Base-by-base conservation (phyloP, 2,329 filamentous ascomycete species). In the Chaetomiaceae sp. region DNA sequence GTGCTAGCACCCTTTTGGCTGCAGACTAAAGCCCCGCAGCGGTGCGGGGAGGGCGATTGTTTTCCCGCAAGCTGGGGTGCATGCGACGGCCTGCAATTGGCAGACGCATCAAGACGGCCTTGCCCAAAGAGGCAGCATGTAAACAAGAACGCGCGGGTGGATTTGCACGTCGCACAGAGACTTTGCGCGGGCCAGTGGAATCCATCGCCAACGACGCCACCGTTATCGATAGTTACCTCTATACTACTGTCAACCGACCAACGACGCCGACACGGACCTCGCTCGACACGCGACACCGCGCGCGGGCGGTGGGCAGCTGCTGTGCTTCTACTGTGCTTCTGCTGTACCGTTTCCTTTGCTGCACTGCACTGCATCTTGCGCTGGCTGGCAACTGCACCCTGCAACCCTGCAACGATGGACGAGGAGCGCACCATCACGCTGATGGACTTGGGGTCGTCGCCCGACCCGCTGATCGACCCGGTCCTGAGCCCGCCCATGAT, bases 391-490 rank as follows among this genome's bases (percentile, higher is more conserved):
- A 35, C 40, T 12, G 45, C 38, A 17, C 35, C 34, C 44, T 42
- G 37, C 33, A 39, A 30, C 44, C 30, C 19, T 24, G 45, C 45
- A 34, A 41, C 33, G 38, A 51, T 50, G 44, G 52, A 53, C 29
- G 49, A 50, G 27, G 48, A 49, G 38, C 48, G 48, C 46, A 57
- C 52, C 32, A 54, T 52, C 38, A 66, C 63, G 57, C 62, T 63
- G n/a, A n/a, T n/a, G 53, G 70, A 71, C 58, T 62, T 66, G 57
- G 69, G 71, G 62, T 74, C 71, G 45, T 75, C 73, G 53, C 73
- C 73, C 32, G 73, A 76, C 59, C 73, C 73, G 36, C 65, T 76
- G 48, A 73, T 70, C 60, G 66, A 66, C 36, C 58, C 62, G n/a
- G 57, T 63, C 45, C 46, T 65, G 61, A 49, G 56, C 60, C 26